phyloP scores from a whole-genome alignment of 768 basidiomycete genomes.

The Lyophyllum decastes region DNA sequence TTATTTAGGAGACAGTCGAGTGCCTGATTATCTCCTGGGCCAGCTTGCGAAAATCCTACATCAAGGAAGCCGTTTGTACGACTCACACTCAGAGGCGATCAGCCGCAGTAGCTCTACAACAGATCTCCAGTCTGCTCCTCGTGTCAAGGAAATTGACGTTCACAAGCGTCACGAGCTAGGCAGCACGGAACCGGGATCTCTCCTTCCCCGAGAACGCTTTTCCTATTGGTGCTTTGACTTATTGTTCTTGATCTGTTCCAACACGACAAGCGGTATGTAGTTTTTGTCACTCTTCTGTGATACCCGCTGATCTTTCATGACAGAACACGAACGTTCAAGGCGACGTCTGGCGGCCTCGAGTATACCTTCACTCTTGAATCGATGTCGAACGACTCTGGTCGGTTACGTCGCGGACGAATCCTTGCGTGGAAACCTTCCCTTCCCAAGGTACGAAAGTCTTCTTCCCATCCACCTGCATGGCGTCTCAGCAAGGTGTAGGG shows the following conservation, averaged over 20 bases:
- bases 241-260: constrained; percentile 78
- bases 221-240: constrained; percentile 94
- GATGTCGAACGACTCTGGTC: constrained; percentile 70
- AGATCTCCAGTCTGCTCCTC: constrained; percentile 11
- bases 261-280: constrained; percentile 57
- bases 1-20: constrained; percentile 62
- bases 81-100: constrained; percentile 20
- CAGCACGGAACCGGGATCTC: constrained; percentile 56
- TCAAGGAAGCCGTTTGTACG: constrained; percentile 69
- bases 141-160: constrained; percentile 37
- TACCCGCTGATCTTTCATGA: background rate
- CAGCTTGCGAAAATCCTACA: constrained; percentile 73
- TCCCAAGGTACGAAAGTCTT: constrained; percentile 60
- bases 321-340: constrained; percentile 64
- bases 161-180: constrained; percentile 45
- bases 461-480: background rate
- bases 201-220: constrained; percentile 79
- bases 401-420: constrained; percentile 84
- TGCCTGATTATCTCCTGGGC: constrained; percentile 71
- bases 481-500: constrained; percentile 39
- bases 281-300: background rate
- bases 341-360: constrained; percentile 72
- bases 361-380: constrained; percentile 70
- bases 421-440: constrained; percentile 85
- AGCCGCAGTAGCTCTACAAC: background rate